Conservation (phyloP, 2,329 filamentous ascomycete genomes). For the Epicoccum nigrum region DNA sequence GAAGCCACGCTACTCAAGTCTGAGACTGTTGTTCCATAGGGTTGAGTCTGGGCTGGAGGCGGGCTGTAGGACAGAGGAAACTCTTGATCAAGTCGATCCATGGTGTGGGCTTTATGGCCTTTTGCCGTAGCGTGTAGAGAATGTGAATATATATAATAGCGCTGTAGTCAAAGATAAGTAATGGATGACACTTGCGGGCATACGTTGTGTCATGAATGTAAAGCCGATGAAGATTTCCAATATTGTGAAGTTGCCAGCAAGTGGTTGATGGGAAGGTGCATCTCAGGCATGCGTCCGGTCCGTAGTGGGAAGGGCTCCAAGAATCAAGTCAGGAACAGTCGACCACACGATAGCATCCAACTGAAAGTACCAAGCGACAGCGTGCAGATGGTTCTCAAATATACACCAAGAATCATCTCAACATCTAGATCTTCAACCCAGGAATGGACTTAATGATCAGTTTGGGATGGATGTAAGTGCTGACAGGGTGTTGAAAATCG, state of each 20-base stretch:
- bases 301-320: too few species aligned
- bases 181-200: not conserved
- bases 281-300: too few species aligned
- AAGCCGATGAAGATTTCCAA: not conserved
- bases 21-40: too few species aligned
- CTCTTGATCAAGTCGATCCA: not conserved
- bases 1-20: not conserved
- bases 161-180: not conserved
- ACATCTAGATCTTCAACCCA: too few species aligned
- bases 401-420: too few species aligned
- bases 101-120: not conserved
- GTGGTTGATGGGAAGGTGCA: not conserved
- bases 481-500: too few species aligned
- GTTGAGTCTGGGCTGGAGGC: not conserved
- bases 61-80: not conserved
- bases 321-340: too few species aligned
- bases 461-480: too few species aligned
- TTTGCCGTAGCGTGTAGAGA: not conserved
- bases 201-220: not conserved
- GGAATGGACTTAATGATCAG: too few species aligned
- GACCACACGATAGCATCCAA: too few species aligned
- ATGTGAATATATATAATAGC: not conserved
- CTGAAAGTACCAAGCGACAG: too few species aligned
- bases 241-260: not conserved
- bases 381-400: too few species aligned